Evolutionary conservation across 2,329 filamentous ascomycete genomes (phyloP).

Genomic region (Diplodia scrobiculata): DNA sequence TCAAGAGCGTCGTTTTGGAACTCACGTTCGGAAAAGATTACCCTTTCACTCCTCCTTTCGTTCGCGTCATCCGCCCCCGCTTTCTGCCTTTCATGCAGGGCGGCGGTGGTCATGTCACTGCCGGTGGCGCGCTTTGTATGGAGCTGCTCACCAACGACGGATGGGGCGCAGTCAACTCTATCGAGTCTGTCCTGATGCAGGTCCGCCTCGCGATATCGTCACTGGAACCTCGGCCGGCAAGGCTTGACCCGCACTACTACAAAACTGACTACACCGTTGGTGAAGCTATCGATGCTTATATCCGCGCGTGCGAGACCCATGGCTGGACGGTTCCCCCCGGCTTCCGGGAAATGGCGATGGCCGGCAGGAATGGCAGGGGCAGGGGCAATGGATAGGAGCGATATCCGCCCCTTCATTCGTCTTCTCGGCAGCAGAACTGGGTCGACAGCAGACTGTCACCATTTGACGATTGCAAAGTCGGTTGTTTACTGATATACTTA

Average conservation of each 20-base stretch:
- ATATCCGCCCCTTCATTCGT: no score
- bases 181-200: slow-evolving; percentile 80
- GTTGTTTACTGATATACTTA: no score
- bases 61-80: slow-evolving; percentile 77
- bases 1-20: slow-evolving; percentile 75
- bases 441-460: no score
- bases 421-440: no score
- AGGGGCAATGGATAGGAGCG: not conserved
- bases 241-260: slow-evolving; percentile 53
- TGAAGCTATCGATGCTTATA: slow-evolving; percentile 75
- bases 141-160: slow-evolving; percentile 80
- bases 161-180: slow-evolving; percentile 71
- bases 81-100: slow-evolving; percentile 71
- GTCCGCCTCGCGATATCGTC: slow-evolving; percentile 75
- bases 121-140: slow-evolving; percentile 82
- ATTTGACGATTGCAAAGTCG: no score
- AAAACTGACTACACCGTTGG: slow-evolving; percentile 62
- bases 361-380: not conserved
- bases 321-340: slow-evolving; percentile 70
- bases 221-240: slow-evolving; percentile 69
- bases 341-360: slow-evolving; percentile 6
- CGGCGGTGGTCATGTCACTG: slow-evolving; percentile 83
- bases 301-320: slow-evolving; percentile 67
- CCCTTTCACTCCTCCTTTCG: slow-evolving; percentile 78
- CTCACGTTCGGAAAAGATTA: slow-evolving; percentile 76